Evolutionary conservation across 2,329 filamentous ascomycete species (phyloP).

Genomic region (Colletotrichum eremochloae): DNA sequence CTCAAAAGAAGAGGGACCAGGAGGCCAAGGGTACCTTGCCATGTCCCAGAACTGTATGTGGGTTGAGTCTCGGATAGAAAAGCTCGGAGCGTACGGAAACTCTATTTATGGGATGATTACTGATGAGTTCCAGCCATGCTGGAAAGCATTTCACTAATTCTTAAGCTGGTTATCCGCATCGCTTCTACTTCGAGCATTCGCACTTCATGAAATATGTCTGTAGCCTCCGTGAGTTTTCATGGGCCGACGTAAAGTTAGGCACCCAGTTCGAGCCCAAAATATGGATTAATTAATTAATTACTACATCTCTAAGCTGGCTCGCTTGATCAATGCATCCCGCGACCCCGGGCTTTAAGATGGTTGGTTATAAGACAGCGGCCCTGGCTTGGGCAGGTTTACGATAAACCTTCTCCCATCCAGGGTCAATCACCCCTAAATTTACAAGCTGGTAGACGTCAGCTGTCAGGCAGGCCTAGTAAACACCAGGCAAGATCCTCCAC

Average conservation of each 20-base stretch:
- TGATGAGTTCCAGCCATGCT: not conserved
- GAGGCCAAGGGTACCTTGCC: not conserved
- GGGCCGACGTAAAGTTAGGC: not conserved
- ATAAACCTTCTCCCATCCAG: not conserved
- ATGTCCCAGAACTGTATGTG: not conserved
- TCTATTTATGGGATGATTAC: not conserved
- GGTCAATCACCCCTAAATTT: not conserved
- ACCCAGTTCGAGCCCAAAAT: not conserved
- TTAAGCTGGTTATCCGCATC: not conserved
- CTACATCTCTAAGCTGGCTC: not conserved
- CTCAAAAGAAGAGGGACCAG: too few species aligned
- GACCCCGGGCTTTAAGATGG: not conserved
- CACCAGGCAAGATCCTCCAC: not conserved
- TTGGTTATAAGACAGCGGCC: not conserved
- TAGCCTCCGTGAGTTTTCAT: not conserved
- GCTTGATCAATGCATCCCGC: not conserved
- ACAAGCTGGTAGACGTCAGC: slow-evolving; percentile 49
- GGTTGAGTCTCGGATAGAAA: not conserved
- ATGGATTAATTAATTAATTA: not conserved
- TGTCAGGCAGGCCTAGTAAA: not conserved
- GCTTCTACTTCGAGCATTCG: not conserved
- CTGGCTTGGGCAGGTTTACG: not conserved
- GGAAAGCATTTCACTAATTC: not conserved
- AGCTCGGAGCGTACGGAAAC: not conserved
- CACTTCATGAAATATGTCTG: not conserved